These are phyloP conservation scores for Mycena citricolor DNA, from an alignment of 1,284 basidiomycete species.

Conservation along the genomic window DNA sequence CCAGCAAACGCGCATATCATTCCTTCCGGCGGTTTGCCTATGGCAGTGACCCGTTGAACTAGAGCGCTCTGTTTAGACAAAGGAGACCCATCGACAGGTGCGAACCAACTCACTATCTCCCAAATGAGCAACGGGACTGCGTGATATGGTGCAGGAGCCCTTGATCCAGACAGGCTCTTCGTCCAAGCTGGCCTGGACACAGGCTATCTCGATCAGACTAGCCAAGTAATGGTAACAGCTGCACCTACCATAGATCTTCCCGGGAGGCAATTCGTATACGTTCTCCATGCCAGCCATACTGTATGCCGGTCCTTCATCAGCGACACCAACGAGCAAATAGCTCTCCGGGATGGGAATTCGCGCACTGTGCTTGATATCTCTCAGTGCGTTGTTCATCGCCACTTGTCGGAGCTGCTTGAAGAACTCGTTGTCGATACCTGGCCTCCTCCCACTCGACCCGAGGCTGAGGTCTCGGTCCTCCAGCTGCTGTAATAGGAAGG, in stretches of 20 bases:
- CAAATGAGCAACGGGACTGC: constrained; percentile 48
- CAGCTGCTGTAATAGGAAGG: constrained; percentile 50
- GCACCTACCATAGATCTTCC: constrained; percentile 60
- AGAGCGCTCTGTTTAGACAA: constrained; percentile 15
- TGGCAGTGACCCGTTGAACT: constrained; percentile 71
- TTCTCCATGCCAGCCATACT: constrained; percentile 45
- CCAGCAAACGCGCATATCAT: constrained; percentile 58
- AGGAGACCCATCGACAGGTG: neutral
- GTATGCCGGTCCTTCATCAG: constrained; percentile 73
- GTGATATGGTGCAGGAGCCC: constrained; percentile 39
- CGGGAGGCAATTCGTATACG: constrained; percentile 51
- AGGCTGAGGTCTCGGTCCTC: constrained; percentile 49
- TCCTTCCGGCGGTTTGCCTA: constrained; percentile 64
- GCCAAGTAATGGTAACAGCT: neutral
- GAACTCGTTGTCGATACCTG: constrained; percentile 55
- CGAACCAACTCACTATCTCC: constrained; percentile 55
- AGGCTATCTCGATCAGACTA: constrained; percentile 28
- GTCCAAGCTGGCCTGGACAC: constrained; percentile 35
- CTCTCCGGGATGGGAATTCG: constrained; percentile 69
- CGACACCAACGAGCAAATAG: constrained; percentile 71
- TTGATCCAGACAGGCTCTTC: constrained; percentile 36
- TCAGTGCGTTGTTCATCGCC: constrained; percentile 59
- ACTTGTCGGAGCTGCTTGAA: constrained; percentile 54
- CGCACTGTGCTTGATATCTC: constrained; percentile 71
- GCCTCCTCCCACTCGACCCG: constrained; percentile 33